Conservation (phyloP, 192 early-diverging fungal species). For the Backusella tuberculispora region DNA sequence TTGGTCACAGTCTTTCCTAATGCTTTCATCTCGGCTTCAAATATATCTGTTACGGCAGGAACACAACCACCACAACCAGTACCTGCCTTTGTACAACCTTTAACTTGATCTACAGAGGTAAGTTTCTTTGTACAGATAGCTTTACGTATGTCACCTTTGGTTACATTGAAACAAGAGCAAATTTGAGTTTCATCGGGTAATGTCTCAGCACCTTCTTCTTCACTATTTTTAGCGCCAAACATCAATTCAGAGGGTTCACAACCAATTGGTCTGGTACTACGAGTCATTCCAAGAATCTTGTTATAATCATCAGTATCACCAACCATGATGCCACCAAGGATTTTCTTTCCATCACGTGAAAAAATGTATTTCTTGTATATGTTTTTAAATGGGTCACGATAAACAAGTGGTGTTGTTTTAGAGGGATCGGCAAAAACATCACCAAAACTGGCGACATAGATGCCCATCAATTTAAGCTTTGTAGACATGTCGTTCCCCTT, state of each 20-base stretch:
- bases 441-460: conserved; percentile 74
- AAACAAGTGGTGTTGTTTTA: conserved; percentile 44
- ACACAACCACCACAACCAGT: conserved; percentile 67
- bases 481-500: conserved; percentile 67
- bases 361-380: conserved; percentile 66
- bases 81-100: conserved; percentile 38
- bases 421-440: conserved; percentile 60
- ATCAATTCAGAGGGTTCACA: conserved; percentile 60
- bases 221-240: conserved; percentile 40
- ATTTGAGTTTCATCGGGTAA: conserved; percentile 71
- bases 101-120: conserved; percentile 25
- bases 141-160: conserved; percentile 59
- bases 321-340: conserved; percentile 70
- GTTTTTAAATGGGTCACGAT: conserved; percentile 57
- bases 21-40: conserved; percentile 62
- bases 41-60: conserved; percentile 53
- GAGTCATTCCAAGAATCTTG: conserved; percentile 60
- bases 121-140: conserved; percentile 50
- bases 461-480: conserved; percentile 69
- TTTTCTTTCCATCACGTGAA: conserved; percentile 64
- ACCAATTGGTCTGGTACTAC: conserved; percentile 51
- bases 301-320: conserved; percentile 70
- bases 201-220: conserved; percentile 50
- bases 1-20: conserved; percentile 59
- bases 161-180: conserved; percentile 74